These are phyloP conservation scores for Fusarium poae DNA, from an alignment of 2,329 filamentous ascomycete genomes.

Conservation along the genomic window DNA sequence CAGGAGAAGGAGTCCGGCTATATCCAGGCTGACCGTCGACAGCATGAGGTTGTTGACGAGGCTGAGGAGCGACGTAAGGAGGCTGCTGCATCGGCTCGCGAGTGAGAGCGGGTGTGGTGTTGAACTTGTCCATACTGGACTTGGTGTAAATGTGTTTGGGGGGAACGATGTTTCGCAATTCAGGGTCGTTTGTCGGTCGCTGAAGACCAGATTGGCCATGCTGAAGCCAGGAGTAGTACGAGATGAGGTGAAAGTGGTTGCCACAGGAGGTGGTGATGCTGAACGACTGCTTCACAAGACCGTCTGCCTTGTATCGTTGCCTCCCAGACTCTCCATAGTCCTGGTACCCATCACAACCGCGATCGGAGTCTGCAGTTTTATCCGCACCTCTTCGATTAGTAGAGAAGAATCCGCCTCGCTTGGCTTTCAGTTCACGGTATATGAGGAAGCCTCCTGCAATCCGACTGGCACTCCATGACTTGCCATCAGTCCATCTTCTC, in stretches of 20 bases:
- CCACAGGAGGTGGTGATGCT: constrained; percentile 92
- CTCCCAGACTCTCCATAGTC: constrained; percentile 66
- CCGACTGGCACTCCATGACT: constrained; percentile 97
- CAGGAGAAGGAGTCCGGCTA: constrained; percentile 67
- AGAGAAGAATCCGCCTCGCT: constrained; percentile 84
- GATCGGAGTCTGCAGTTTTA: constrained; percentile 86
- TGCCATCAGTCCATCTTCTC: constrained; percentile 98
- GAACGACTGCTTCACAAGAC: constrained; percentile 99
- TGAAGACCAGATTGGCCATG: constrained; percentile 78
- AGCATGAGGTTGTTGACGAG: constrained; percentile 52
- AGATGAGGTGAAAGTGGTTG: constrained; percentile 96
- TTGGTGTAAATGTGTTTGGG: constrained; percentile 97
- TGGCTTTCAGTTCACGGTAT: constrained; percentile 98
- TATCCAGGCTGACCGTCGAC: constrained; percentile 61
- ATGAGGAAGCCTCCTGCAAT: constrained; percentile 98
- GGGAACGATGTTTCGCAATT: constrained; percentile 84
- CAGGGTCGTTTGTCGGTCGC: constrained; percentile 84
- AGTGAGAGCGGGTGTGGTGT: constrained; percentile 83
- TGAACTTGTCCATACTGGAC: constrained; percentile 88
- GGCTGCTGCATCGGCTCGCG: constrained; percentile 74
- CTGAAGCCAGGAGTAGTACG: constrained; percentile 90
- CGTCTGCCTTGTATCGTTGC: constrained; percentile 95
- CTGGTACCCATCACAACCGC: constrained; percentile 81
- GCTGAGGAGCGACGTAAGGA: constrained; percentile 56
- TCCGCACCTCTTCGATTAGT: constrained; percentile 69